Base-by-base conservation (phyloP, 352 stramenopile genomes). In the Lagenidium sp. region DNA sequence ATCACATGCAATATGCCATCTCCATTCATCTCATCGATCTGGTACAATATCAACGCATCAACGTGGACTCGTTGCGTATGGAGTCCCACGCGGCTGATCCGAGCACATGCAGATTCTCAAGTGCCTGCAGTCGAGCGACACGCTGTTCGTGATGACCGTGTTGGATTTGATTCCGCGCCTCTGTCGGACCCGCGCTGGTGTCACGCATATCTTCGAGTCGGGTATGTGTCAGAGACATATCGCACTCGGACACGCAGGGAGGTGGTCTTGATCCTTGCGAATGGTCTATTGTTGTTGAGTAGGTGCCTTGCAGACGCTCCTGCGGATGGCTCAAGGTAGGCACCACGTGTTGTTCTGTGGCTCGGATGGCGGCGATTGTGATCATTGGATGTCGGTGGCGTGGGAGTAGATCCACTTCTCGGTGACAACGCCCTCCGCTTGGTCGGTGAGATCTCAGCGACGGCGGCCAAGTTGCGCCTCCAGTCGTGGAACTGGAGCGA, bases 131-230 rank as follows among this genome's bases (percentile, higher is more conserved):
- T 88, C 78, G 7, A 64, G 72, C n/a, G 81, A 93, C 38, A 53
- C 73, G 4, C 52, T 93, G 16, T 89, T 91, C 44, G 50, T 89
- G 50, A 84, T 93, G 76, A 93, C 88, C 37, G 59, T 93, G 16
- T 57, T 91, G 11, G 81, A 93, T 45, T 58, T 93, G 38, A 52
- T 93, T 15, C 78, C 78, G 1, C 78, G 72, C 12, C 43, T 93
- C 13, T 84, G 75, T 42, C 60, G 74, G 25, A 89, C 75, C 4
- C 65, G 71, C 12, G 48, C 72, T 21, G 81, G 81, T 12, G 57
- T 91, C 29, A 49, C 70, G 43, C 56, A 88, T 54, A 72, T 93
- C 40, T 87, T 88, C n/a, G 47, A 85, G 34, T 89, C 78, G 11
- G 81, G 81, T 93, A 50, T 13, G 63, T 25, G 18, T 19, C n/a